phyloP scores from a whole-genome alignment of 768 basidiomycete genomes.

The Lactarius sanguifluus region DNA sequence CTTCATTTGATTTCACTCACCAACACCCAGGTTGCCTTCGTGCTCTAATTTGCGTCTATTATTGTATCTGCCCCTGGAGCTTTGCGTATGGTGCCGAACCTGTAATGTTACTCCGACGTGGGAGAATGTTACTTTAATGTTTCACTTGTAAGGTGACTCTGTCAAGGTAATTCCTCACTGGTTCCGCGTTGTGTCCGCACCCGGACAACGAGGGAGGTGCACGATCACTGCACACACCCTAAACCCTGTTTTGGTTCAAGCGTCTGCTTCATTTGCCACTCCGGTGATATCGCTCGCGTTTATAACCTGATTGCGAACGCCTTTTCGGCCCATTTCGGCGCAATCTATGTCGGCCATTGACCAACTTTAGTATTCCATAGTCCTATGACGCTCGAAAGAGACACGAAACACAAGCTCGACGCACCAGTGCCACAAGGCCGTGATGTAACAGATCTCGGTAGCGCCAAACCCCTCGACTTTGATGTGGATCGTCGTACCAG shows the following conservation, averaged over 20 bases:
- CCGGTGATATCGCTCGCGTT: background rate
- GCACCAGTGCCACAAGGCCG: constrained; percentile 2
- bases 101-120: background rate
- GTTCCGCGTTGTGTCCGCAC: constrained; percentile 16
- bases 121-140: background rate
- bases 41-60: constrained; percentile 5
- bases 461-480: background rate
- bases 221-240: background rate
- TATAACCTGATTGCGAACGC: background rate
- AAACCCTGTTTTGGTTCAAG: background rate
- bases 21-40: background rate
- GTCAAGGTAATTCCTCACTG: background rate
- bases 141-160: constrained; percentile 2
- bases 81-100: background rate
- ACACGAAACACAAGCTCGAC: background rate
- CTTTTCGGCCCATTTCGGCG: background rate
- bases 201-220: constrained; percentile 15
- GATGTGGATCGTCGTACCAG: background rate
- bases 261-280: too few species aligned
- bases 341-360: background rate
- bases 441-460: background rate
- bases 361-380: background rate
- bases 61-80: constrained; percentile 3
- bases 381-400: background rate
- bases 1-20: constrained; percentile 13